These are phyloP conservation scores for Chondrostereum purpureum DNA, from an alignment of 1,284 basidiomycete genomes.

Conservation along the genomic window DNA sequence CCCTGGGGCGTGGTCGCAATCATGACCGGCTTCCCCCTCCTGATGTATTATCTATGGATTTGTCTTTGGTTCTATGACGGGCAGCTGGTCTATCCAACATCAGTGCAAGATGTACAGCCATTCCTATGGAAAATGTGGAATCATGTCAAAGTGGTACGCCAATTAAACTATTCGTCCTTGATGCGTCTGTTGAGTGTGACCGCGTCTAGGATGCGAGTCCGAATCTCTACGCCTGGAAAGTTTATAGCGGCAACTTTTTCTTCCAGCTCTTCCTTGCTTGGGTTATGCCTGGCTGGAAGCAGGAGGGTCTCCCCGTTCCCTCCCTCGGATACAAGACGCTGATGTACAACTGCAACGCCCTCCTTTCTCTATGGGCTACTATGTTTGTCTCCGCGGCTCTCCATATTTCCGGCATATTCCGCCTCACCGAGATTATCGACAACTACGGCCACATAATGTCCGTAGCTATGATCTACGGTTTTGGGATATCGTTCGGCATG, in stretches of 20 bases:
- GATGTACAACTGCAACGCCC: slow-evolving; percentile 96
- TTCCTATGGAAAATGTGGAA: slow-evolving; percentile 82
- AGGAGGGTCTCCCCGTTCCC: slow-evolving; percentile 91
- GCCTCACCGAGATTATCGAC: slow-evolving; percentile 92
- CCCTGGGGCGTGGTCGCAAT: slow-evolving; percentile 88
- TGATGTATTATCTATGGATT: slow-evolving; percentile 99
- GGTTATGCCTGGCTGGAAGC: slow-evolving; percentile 87
- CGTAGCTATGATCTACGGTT: slow-evolving; percentile 90
- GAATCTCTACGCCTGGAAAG: slow-evolving; percentile 80
- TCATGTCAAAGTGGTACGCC: slow-evolving; percentile 70
- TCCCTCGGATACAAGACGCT: slow-evolving; percentile 89
- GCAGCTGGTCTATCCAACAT: slow-evolving; percentile 69
- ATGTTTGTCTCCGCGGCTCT: slow-evolving; percentile 72
- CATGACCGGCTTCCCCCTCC: slow-evolving; percentile 88
- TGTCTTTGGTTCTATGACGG: slow-evolving; percentile 97
- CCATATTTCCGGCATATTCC: slow-evolving; percentile 82
- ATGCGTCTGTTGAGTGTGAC: not conserved
- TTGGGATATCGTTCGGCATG: slow-evolving; percentile 72
- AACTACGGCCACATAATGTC: slow-evolving; percentile 97
- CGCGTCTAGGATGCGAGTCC: slow-evolving; percentile 86
- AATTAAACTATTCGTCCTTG: slow-evolving; percentile 11
- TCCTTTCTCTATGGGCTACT: slow-evolving; percentile 83
- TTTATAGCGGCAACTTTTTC: slow-evolving; percentile 85
- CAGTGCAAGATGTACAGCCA: slow-evolving; percentile 68
- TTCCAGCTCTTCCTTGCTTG: slow-evolving; percentile 90